Evolutionary conservation across 2,329 filamentous ascomycete genomes (phyloP).

Genomic region (Lasiodiplodia sp.): DNA sequence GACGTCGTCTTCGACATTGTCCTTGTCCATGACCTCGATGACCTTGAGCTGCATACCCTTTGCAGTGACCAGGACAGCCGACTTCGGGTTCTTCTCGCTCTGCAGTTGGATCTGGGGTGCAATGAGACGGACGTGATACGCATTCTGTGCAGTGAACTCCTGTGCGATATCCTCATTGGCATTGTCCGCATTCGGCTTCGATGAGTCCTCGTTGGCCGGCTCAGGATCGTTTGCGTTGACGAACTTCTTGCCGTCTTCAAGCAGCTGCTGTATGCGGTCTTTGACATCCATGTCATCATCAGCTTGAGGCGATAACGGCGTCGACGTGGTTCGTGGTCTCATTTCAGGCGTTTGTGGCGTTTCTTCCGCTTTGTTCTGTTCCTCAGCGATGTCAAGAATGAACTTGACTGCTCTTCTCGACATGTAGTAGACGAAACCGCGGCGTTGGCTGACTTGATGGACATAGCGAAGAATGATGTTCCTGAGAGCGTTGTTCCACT

Average conservation of each 20-base stretch:
- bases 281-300: conserved; percentile 75
- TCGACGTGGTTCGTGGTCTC: conserved; percentile 30
- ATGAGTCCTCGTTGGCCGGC: conserved; percentile 42
- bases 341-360: conserved; percentile 34
- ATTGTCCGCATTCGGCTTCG: conserved; percentile 41
- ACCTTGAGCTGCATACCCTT: conserved; percentile 99
- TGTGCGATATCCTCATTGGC: conserved; percentile 77
- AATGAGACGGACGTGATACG: conserved; percentile 92
- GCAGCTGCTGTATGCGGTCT: conserved; percentile 83
- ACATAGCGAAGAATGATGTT: conserved; percentile 98
- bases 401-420: conserved; percentile 96
- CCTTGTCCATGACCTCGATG: conserved; percentile 97
- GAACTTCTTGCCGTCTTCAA: conserved; percentile 84
- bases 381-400: conserved; percentile 95
- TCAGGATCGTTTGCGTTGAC: conserved; percentile 73
- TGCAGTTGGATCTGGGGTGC: conserved; percentile 98
- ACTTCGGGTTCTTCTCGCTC: conserved; percentile 96
- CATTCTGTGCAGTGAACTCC: conserved; percentile 90
- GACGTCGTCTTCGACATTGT: conserved; percentile 88
- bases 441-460: conserved; percentile 93
- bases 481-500: conserved; percentile 96
- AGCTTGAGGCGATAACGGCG: conserved; percentile 52
- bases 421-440: conserved; percentile 97
- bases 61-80: conserved; percentile 93
- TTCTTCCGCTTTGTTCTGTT: conserved; percentile 80